Percentiles rank a stretch among this genome's conserved stretches.
Conservation (phyloP, 768 basidiomycete species). For the Rhodosporidiobolus sp. region DNA sequence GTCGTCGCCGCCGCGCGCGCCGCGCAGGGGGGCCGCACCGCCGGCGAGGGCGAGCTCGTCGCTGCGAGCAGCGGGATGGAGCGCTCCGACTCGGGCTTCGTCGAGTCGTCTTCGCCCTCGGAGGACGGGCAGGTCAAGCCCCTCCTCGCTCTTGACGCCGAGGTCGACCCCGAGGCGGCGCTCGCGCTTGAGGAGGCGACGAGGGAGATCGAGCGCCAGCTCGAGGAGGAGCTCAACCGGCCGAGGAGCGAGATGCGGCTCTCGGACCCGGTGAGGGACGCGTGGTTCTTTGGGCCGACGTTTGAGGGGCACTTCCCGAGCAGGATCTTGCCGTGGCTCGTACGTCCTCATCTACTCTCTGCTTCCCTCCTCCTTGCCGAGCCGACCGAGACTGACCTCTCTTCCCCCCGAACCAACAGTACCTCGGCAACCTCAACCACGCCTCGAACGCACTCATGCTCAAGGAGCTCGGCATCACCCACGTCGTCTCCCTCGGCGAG, state of each 20-base stretch:
- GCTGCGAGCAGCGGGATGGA: constrained; percentile 13
- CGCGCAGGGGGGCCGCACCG: constrained; percentile 10
- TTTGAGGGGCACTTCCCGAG: constrained; percentile 97
- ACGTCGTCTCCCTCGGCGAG: constrained; percentile 95
- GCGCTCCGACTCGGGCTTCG: constrained; percentile 34
- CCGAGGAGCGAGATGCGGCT: constrained; percentile 16
- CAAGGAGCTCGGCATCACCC: constrained; percentile 89
- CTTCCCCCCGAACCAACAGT: too few species aligned
- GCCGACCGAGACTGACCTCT: neutral
- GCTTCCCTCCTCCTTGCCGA: constrained; percentile 20
- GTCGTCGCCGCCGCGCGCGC: neutral
- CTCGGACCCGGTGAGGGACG: constrained; percentile 60
- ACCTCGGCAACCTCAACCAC: constrained; percentile 65
- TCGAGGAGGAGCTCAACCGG: neutral
- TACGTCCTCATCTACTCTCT: constrained; percentile 59
- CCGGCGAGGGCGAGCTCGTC: constrained; percentile 6
- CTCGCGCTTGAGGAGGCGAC: neutral
- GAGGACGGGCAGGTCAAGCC: too few species aligned
- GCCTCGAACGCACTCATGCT: constrained; percentile 94
- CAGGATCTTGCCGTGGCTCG: constrained; percentile 80
- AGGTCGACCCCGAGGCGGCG: neutral
- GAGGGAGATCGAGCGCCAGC: neutral
- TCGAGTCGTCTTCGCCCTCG: constrained; percentile 56
- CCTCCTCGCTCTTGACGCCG: constrained; percentile 68
- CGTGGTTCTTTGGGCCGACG: constrained; percentile 90